Conservation (phyloP, 1,139 yeast genomes). For the Geotrichum citri-aurantii region DNA sequence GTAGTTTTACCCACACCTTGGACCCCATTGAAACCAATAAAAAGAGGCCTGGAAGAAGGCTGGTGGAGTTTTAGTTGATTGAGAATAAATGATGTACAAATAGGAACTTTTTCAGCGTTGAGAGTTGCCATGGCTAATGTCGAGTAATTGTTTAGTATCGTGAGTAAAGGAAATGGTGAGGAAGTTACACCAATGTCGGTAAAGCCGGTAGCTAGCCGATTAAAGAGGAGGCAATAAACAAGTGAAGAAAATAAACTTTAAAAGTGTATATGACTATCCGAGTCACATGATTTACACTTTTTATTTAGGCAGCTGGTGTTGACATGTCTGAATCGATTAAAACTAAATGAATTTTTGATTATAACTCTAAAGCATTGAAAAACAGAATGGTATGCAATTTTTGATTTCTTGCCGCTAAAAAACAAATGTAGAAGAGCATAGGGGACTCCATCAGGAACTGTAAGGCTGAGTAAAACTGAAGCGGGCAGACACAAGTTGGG, state of each 20-base stretch:
- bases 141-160: not conserved
- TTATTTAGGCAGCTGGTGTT: not conserved
- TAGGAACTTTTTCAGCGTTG: not conserved
- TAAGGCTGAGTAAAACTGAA: too few relatives aligned
- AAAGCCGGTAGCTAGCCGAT: not conserved
- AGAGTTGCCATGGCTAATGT: not conserved
- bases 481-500: too few relatives aligned
- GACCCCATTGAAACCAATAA: conserved; percentile 15
- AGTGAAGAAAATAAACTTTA: not conserved
- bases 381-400: too few relatives aligned
- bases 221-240: not conserved
- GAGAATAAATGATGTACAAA: not conserved
- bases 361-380: too few relatives aligned
- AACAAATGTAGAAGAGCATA: too few relatives aligned
- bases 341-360: too few relatives aligned
- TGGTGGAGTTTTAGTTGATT: not conserved
- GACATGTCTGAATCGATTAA: not conserved
- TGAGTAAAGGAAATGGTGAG: not conserved
- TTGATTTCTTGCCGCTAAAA: too few relatives aligned
- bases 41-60: conserved; percentile 1
- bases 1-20: conserved; percentile 19
- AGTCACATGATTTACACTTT: not conserved
- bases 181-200: not conserved
- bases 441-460: too few relatives aligned
- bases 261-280: not conserved